Evolutionary conservation across 2,329 filamentous ascomycete species (phyloP).

Genomic region (Trichoderma afroharzianum): DNA sequence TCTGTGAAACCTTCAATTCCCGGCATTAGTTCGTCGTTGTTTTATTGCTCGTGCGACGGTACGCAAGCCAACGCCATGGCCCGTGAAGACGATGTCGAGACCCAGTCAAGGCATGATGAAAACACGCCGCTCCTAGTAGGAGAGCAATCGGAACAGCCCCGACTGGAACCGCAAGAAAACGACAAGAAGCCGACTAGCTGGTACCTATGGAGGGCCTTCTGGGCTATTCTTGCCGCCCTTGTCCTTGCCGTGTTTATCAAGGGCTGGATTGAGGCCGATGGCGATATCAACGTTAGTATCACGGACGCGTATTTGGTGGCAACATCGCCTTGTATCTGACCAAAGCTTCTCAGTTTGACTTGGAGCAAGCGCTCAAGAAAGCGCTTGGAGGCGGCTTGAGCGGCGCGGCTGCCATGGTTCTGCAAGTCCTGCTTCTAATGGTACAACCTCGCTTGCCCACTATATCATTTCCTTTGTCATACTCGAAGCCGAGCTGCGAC

Average conservation of each 20-base stretch:
- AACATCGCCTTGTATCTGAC: background rate
- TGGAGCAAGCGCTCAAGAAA: constrained; percentile 40
- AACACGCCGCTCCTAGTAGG: background rate
- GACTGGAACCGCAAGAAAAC: background rate
- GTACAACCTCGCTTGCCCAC: constrained; percentile 26
- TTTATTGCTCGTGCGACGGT: background rate
- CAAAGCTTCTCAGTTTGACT: constrained; percentile 37
- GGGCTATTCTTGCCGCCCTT: constrained; percentile 31
- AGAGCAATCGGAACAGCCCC: background rate
- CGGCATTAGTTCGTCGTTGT: background rate
- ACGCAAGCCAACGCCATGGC: background rate
- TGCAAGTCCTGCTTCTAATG: constrained; percentile 47
- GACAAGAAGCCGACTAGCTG: background rate
- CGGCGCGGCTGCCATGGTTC: constrained; percentile 46
- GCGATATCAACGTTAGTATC: constrained; percentile 34
- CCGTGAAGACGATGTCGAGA: constrained; percentile 6
- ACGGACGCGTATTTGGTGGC: background rate
- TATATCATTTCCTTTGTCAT: background rate
- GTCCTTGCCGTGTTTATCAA: constrained; percentile 40
- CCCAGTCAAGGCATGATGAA: background rate
- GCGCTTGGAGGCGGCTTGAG: constrained; percentile 46
- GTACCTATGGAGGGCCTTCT: constrained; percentile 23
- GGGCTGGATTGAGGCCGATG: constrained; percentile 42
- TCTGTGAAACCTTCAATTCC: background rate
- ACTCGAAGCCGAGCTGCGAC: background rate